These are phyloP conservation scores for Salix suchowensis DNA, from an alignment of 345 rosid species.

Conservation along the genomic window DNA sequence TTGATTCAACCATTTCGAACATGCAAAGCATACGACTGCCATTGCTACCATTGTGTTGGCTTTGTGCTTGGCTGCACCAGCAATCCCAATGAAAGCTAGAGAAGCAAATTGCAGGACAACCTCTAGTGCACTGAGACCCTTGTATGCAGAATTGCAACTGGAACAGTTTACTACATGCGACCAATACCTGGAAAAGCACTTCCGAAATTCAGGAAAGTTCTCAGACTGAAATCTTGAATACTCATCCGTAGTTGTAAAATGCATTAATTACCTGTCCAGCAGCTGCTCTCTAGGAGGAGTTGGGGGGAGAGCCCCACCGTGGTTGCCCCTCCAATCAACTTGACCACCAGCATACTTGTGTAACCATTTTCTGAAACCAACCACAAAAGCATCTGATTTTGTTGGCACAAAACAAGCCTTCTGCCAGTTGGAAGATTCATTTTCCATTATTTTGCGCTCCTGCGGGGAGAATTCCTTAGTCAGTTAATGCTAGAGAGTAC, in stretches of 20 bases:
- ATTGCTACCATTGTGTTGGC: slow-evolving; percentile 28
- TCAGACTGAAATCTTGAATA: neutral
- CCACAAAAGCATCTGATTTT: slow-evolving; percentile 70
- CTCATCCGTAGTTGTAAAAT: no score
- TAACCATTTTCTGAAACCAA: slow-evolving; percentile 75
- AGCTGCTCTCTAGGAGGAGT: slow-evolving; percentile 72
- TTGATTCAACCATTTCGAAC: slow-evolving; percentile 75
- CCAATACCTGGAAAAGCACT: neutral
- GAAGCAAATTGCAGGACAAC: slow-evolving; percentile 53
- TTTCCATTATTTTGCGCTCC: slow-evolving; percentile 80
- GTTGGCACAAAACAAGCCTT: slow-evolving; percentile 81
- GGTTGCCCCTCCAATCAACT: slow-evolving; percentile 76
- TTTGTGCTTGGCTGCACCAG: slow-evolving; percentile 46
- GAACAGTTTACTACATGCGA: neutral
- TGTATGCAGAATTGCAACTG: neutral
- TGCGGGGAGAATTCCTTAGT: slow-evolving; percentile 13
- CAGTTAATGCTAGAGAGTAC: neutral
- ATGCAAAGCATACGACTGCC: slow-evolving; percentile 64
- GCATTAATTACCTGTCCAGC: slow-evolving; percentile 56
- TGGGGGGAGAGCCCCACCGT: slow-evolving; percentile 52
- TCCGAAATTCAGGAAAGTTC: neutral
- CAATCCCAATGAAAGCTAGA: slow-evolving; percentile 44
- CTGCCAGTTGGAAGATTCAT: slow-evolving; percentile 70
- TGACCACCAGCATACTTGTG: slow-evolving; percentile 60
- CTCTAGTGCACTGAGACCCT: slow-evolving; percentile 21